phyloP scores from a whole-genome alignment of 2,329 filamentous ascomycete genomes.

The Calycina herbarum region DNA sequence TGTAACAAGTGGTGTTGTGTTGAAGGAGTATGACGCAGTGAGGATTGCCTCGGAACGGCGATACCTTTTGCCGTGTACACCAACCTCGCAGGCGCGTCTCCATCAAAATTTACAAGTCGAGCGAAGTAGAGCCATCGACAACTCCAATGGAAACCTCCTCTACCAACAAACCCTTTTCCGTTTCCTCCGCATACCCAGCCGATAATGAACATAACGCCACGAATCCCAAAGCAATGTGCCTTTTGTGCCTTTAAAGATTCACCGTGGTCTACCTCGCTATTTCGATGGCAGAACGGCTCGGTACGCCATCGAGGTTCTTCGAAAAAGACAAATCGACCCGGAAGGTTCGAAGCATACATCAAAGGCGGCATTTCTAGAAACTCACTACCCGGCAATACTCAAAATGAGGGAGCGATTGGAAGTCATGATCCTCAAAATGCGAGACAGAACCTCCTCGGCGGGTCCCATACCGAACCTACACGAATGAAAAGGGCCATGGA shows the following conservation, averaged over 20 bases:
- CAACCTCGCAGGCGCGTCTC: constrained; percentile 1
- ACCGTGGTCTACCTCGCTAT: constrained; percentile 31
- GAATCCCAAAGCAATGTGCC: constrained; percentile 41
- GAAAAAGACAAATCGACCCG: too few relatives aligned
- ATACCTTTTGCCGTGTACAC: neutral
- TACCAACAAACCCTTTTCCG: neutral
- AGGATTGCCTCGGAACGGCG: neutral
- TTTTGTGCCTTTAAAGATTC: constrained; percentile 42
- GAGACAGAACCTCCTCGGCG: too few relatives aligned
- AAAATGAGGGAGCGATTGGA: too few relatives aligned
- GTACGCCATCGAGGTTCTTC: constrained; percentile 8
- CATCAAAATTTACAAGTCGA: neutral
- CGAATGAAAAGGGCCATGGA: neutral
- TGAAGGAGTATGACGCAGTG: neutral
- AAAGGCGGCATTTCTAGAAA: too few relatives aligned
- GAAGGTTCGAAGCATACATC: too few relatives aligned
- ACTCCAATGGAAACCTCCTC: neutral
- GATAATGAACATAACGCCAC: constrained; percentile 43
- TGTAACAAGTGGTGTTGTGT: neutral
- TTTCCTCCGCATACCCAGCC: neutral
- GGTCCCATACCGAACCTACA: too few relatives aligned
- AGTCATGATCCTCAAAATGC: too few relatives aligned
- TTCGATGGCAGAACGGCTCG: constrained; percentile 12
- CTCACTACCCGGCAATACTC: too few relatives aligned
- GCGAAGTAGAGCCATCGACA: neutral